Evolutionary conservation across 805 yeast species (phyloP), one percentile per base, ranked within the genome.

Genomic region (Sporopachydermia lactativora): DNA sequence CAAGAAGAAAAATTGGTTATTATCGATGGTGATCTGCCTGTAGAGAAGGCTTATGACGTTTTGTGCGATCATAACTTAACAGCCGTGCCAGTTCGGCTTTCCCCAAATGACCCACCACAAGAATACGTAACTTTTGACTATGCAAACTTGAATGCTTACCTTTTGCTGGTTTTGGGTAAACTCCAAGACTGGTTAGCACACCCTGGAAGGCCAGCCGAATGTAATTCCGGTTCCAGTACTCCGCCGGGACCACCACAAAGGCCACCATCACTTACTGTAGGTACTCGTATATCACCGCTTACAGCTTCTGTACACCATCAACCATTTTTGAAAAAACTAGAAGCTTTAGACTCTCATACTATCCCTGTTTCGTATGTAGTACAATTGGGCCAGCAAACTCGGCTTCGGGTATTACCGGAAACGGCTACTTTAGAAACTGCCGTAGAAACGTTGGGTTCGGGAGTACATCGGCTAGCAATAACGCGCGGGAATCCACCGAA

Each of bases 391-490:
- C 86, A 85, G 19, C 88, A 88, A 55, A 89, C 85, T 52, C 95
- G 95, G 2, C 85, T 88, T 53, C 70, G 81, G 45, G 81, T 83
- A 53, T 64, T 92, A 43, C 71, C 75, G 36, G 86, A 83, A 50
- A 54, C 66, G 14, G 49, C 60, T 16, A 72, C 77, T 15, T 63
- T 89, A 40, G 68, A 78, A 35, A 70, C 74, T 3, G 96, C 84
- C 2, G 81, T 83, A 50, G 94, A 85, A 57, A 76, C 82, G 8
- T 65, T 89, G 45, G 97, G 96, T n/a, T 74, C 82, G 34, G 98
- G 98, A 15, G 95, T 88, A 3, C 98, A 92, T 61, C 70, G 98
- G 54, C 75, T 89, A 15, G 95, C 96, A 6, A 82, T 88, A 42
- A 70, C 80, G 16, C 66, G 75, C 53, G 57, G 57, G 16, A 58